Evolutionary conservation across 2,329 filamentous ascomycete genomes (phyloP), one percentile per base, ranked within the genome.

Genomic region (Aspergillus brunneoviolaceus): DNA sequence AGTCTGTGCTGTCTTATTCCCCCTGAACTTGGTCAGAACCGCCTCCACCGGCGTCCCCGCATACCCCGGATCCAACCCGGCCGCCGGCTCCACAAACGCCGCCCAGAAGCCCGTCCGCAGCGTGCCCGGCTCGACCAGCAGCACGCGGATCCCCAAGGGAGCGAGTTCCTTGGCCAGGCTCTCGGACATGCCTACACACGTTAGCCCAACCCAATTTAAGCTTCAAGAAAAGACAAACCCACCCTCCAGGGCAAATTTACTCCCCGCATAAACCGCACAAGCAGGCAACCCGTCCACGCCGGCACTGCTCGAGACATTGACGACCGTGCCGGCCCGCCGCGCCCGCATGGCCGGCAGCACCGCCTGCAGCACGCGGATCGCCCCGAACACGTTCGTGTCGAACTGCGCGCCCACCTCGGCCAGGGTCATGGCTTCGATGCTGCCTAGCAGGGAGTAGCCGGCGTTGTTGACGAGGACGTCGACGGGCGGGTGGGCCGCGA

Each of bases 391-490:
- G 16, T 56, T 56, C 11, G 54, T 56, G n/a, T 49, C 31, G 51
- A 53, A 39, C 14, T 53, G 51, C 31, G n/a, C 31, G 11, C n/a
- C 19, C 19, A 53, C 31, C n/a, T 53, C 51, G 5, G 21, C 4
- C 16, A 23, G 10, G 11, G 10, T 25, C 12, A 42, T 39, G 27
- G 39, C 45, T 21, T 57, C 55, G 39, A 57, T 49, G 5, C 19
- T 14, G 3, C 51, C 57, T 12, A 55, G 14, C 9, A 50, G 14
- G 7, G 27, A 6, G 39, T 54, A 59, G 10, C 57, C 57, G 6
- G 57, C 57, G 23, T 59, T 59, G 19, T 59, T 59, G 50, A 59
- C 47, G 9, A 59, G 12, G n/a, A 59, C 57, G 21, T 59, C 57
- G 14, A 59, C 39, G 39, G 39, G 33, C 12, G 33, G 5, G 39